Evolutionary conservation across 1,139 yeast species (phyloP).

Genomic region (Saccharomyces pastorianus): DNA sequence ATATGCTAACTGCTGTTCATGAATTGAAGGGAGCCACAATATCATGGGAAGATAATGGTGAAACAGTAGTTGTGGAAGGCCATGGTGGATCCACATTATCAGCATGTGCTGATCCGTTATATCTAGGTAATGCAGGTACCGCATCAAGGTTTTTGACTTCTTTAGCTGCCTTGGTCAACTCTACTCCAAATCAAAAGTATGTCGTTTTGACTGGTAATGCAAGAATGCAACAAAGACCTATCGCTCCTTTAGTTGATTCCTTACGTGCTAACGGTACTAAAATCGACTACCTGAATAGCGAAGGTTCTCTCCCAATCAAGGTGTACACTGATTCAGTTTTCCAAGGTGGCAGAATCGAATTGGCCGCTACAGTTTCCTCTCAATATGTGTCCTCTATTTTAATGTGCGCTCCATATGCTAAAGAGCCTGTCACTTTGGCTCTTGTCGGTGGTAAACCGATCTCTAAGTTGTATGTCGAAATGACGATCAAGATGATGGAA

Average conservation of each 20-base stretch:
- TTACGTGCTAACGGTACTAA: slow-evolving; percentile 69
- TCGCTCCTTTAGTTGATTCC: slow-evolving; percentile 93
- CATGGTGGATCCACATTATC: slow-evolving; percentile 71
- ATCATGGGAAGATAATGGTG: slow-evolving; percentile 76
- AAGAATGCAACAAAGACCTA: slow-evolving; percentile 96
- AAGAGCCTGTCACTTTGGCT: slow-evolving; percentile 75
- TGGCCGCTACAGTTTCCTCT: slow-evolving; percentile 93
- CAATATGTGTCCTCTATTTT: slow-evolving; percentile 93
- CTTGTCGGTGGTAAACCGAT: slow-evolving; percentile 95
- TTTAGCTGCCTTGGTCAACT: slow-evolving; percentile 71
- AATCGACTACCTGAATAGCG: slow-evolving; percentile 59
- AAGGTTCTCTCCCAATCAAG: slow-evolving; percentile 81
- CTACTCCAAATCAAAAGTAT: slow-evolving; percentile 36
- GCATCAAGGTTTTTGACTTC: slow-evolving; percentile 92
- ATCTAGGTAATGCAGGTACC: slow-evolving; percentile 96
- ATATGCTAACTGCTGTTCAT: slow-evolving; percentile 83
- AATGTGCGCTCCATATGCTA: slow-evolving; percentile 97
- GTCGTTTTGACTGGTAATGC: slow-evolving; percentile 85
- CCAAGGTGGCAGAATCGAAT: slow-evolving; percentile 84
- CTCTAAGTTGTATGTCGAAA: slow-evolving; percentile 88
- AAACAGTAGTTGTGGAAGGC: slow-evolving; percentile 76
- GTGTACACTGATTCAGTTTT: slow-evolving; percentile 65
- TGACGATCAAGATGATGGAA: slow-evolving; percentile 95
- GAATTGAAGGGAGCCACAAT: slow-evolving; percentile 76
- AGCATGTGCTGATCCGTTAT: slow-evolving; percentile 53